phyloP scores from a whole-genome alignment of 2,329 filamentous ascomycete genomes.

The Zymoseptoria brevis region DNA sequence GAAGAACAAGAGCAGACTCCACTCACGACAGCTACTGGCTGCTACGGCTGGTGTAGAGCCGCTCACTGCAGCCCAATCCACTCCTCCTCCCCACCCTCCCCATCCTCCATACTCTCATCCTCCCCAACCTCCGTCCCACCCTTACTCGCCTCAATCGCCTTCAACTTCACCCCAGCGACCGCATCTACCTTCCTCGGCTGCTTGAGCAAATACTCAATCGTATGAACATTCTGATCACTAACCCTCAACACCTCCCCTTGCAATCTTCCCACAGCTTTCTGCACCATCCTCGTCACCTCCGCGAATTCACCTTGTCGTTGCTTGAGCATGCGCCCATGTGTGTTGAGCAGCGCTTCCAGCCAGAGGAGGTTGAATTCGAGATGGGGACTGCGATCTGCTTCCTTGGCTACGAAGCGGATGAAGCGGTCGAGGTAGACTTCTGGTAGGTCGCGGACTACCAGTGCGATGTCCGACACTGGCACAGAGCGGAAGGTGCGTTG shows the following conservation, averaged over 20 bases:
- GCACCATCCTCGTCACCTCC: slow-evolving; percentile 73
- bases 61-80: slow-evolving; percentile 25
- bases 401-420: slow-evolving; percentile 76
- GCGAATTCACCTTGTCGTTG: slow-evolving; percentile 73
- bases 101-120: slow-evolving; percentile 27
- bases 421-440: slow-evolving; percentile 78
- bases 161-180: slow-evolving; percentile 8
- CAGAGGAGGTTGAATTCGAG: slow-evolving; percentile 91
- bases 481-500: slow-evolving; percentile 79
- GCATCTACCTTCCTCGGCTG: slow-evolving; percentile 15
- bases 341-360: slow-evolving; percentile 74
- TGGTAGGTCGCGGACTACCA: slow-evolving; percentile 73
- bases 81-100: slow-evolving; percentile 27
- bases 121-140: slow-evolving; percentile 10
- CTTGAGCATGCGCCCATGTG: slow-evolving; percentile 77
- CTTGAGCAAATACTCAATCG: slow-evolving; percentile 69
- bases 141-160: slow-evolving; percentile 13
- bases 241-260: slow-evolving; percentile 73
- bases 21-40: no score
- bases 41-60: no score
- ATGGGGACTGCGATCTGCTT: slow-evolving; percentile 84
- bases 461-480: slow-evolving; percentile 63
- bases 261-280: slow-evolving; percentile 71
- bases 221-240: slow-evolving; percentile 82
- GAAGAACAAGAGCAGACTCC: no score